Evolutionary conservation across 1,284 basidiomycete species (phyloP), one percentile per base, ranked within the genome.

Genomic region (Chondrostereum purpureum): DNA sequence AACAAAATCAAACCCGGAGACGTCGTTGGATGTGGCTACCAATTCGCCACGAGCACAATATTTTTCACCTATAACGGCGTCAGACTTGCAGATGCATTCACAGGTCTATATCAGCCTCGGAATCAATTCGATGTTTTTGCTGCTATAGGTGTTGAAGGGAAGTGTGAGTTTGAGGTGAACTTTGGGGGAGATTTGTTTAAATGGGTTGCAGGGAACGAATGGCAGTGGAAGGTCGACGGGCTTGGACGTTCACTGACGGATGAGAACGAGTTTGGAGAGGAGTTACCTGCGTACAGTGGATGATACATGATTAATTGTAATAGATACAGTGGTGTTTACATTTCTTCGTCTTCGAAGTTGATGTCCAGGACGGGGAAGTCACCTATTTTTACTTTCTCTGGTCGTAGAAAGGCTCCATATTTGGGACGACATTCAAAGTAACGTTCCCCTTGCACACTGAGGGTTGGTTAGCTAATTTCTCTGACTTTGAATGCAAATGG

Each of bases 331-430:
- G 8, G 27, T 31, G 10, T 10, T 63, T 72, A 88, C 72, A 91
- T 88, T 64, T 92, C 89, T 55, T 92, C 87, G 18, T 83, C 77
- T 44, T 81, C 79, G 27, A 83, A 63, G 46, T 80, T 69, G 20
- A 91, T 68, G 44, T 92, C 88, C 55, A 88, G 77, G 17, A 86
- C 80, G 0, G 92, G 91, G 62, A 78, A 97, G 61, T 98, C 88
- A 1, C 95, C 94, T 4, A 91, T 73, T 35, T 67, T 75, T 8
- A 98, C 79, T 60, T 82, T 87, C 45, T 93, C 90, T 0, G 90
- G 81, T 44, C 87, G 79, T 10, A 95, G 88, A 61, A 99, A 97
- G 3, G 84, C 82, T 2, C 94, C 95, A 53, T 87, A 84, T 43
- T 83, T 86, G 2, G 78, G 75, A 40, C 64, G 67, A 59, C 90